Conservation (phyloP, 257 asterid genomes). For the Gynochthodes officinalis region DNA sequence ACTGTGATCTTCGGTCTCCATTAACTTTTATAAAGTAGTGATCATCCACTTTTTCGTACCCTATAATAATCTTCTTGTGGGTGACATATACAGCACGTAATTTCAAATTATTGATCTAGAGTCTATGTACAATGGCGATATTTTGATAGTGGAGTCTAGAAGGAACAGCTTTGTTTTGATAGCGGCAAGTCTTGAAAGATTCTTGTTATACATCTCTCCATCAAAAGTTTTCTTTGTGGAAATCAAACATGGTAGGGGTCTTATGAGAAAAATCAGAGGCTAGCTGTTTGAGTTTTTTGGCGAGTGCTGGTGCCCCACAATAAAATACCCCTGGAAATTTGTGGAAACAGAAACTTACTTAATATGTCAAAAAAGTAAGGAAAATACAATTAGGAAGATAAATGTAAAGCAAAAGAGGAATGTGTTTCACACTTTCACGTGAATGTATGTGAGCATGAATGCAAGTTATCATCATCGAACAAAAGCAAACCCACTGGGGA, state of each 20-base stretch:
- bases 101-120: constrained; percentile 8
- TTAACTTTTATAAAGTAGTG: neutral
- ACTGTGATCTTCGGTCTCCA: constrained; percentile 25
- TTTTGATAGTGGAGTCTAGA: neutral
- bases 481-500: constrained; percentile 6
- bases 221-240: constrained; percentile 88
- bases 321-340: constrained; percentile 75
- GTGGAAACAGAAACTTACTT: neutral
- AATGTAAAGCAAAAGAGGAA: neutral
- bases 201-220: constrained; percentile 1
- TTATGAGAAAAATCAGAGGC: constrained; percentile 72
- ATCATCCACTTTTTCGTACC: neutral
- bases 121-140: constrained; percentile 12
- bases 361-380: neutral
- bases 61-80: neutral
- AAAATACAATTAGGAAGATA: neutral
- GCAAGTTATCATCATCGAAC: constrained; percentile 4
- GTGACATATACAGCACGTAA: neutral
- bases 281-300: constrained; percentile 52
- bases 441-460: neutral
- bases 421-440: neutral
- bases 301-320: constrained; percentile 89
- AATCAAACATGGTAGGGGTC: constrained; percentile 75
- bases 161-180: neutral
- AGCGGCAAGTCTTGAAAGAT: neutral